Evolutionary conservation across 2,329 filamentous ascomycete species (phyloP).

Genomic region (Epichloe sibirici): DNA sequence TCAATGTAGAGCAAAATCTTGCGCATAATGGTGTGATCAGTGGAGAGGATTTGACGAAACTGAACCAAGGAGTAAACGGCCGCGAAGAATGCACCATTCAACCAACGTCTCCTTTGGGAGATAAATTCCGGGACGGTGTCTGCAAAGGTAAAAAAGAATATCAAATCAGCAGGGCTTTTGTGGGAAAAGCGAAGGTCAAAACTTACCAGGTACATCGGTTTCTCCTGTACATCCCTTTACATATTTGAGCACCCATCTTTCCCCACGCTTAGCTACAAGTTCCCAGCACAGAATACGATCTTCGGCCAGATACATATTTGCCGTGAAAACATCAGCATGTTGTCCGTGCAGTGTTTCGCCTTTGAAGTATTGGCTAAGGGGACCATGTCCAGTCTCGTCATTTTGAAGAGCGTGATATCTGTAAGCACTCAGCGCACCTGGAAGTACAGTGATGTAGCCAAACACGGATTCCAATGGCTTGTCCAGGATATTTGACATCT

Average conservation of each 20-base stretch:
- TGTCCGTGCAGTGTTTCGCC: constrained; percentile 93
- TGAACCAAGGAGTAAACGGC: constrained; percentile 95
- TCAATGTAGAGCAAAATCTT: constrained; percentile 91
- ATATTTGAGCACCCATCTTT: constrained; percentile 96
- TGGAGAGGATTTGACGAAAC: constrained; percentile 83
- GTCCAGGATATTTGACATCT: constrained; percentile 98
- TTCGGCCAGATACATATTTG: constrained; percentile 89
- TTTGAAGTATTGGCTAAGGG: constrained; percentile 97
- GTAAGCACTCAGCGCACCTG: constrained; percentile 89
- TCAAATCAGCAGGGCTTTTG: neutral
- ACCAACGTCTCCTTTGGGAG: constrained; percentile 89
- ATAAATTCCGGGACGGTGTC: constrained; percentile 94
- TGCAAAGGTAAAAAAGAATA: constrained; percentile 17
- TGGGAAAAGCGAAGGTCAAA: neutral
- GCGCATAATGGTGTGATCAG: constrained; percentile 78
- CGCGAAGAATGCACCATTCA: constrained; percentile 97
- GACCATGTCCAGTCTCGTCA: constrained; percentile 88
- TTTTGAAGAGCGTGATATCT: constrained; percentile 94
- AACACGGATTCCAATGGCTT: constrained; percentile 96
- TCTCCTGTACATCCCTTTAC: constrained; percentile 94
- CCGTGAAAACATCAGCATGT: constrained; percentile 92
- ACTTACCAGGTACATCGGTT: constrained; percentile 88
- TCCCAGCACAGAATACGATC: constrained; percentile 91
- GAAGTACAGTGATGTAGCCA: constrained; percentile 94
- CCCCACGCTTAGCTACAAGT: constrained; percentile 84